A percentile compares a stretch with the other conserved stretches of the same genome.
Conservation (phyloP, 352 stramenopile species). For the Lagenidium sp. region DNA sequence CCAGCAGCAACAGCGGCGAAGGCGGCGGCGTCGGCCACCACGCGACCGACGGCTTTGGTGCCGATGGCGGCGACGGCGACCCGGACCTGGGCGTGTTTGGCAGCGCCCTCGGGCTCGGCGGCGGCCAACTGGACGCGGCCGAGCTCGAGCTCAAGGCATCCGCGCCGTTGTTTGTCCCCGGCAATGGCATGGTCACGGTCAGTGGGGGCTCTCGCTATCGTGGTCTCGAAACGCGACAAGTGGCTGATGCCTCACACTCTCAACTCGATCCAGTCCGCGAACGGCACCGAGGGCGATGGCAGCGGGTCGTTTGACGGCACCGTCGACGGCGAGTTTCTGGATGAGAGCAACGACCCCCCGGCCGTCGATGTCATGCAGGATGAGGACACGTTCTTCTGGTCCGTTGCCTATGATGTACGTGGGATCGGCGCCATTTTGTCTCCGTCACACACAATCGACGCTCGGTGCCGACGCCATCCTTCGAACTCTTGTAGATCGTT, state of each 20-base stretch:
- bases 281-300: not conserved
- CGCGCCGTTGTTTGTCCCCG: conserved; percentile 59
- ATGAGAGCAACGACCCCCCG: too few relatives aligned
- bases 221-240: not conserved
- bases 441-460: too few relatives aligned
- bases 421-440: too few relatives aligned
- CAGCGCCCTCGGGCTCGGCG: conserved; percentile 6
- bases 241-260: too few relatives aligned
- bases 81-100: not conserved
- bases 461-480: too few relatives aligned
- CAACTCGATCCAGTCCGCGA: not conserved
- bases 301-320: too few relatives aligned
- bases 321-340: too few relatives aligned
- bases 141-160: conserved; percentile 68
- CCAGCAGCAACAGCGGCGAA: too few relatives aligned
- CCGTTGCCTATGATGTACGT: conserved; percentile 70
- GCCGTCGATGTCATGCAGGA: conserved; percentile 32
- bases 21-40: too few relatives aligned
- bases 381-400: conserved; percentile 84
- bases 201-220: not conserved
- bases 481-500: conserved; percentile 66
- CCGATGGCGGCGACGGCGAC: conserved; percentile 8
- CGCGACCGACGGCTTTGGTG: too few relatives aligned
- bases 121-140: conserved; percentile 9
- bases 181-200: conserved; percentile 3